A percentile compares a stretch with the other conserved stretches of the same genome.
phyloP scores from a whole-genome alignment of 2,329 filamentous ascomycete species.

The Cladosporium cucumerinum region DNA sequence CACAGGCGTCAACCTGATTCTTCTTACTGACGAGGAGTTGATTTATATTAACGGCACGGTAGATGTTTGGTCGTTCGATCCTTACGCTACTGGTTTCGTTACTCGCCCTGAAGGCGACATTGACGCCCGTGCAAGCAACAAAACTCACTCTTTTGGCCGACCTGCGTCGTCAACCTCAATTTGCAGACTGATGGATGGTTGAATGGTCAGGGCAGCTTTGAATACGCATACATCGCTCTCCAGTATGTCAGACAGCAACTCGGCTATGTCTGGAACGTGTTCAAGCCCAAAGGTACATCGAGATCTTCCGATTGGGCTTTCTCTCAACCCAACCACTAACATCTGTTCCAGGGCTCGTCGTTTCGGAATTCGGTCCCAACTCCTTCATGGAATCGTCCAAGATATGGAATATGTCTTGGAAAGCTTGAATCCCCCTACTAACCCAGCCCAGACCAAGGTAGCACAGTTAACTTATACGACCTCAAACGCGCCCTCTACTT shows the following conservation, averaged over 20 bases:
- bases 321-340: neutral
- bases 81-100: neutral
- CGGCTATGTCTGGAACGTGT: conserved; percentile 20
- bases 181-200: conserved; percentile 26
- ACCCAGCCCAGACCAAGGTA: conserved; percentile 12
- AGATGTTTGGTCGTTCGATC: neutral
- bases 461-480: conserved; percentile 16
- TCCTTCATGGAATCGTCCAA: neutral
- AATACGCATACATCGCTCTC: conserved; percentile 22
- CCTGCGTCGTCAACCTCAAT: neutral
- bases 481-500: conserved; percentile 48
- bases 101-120: neutral
- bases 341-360: neutral
- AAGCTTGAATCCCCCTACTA: neutral
- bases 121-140: neutral
- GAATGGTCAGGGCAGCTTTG: conserved; percentile 23
- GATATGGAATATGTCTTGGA: neutral
- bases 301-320: neutral
- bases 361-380: neutral
- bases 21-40: conserved; percentile 45
- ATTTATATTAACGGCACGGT: neutral
- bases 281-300: conserved; percentile 17
- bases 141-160: neutral
- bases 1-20: conserved; percentile 44
- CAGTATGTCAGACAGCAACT: conserved; percentile 21